A percentile compares a stretch with the other conserved stretches of the same genome.
Evolutionary conservation across 2,329 filamentous ascomycete species (phyloP).

Genomic region (Macrophomina pseudophaseolina): DNA sequence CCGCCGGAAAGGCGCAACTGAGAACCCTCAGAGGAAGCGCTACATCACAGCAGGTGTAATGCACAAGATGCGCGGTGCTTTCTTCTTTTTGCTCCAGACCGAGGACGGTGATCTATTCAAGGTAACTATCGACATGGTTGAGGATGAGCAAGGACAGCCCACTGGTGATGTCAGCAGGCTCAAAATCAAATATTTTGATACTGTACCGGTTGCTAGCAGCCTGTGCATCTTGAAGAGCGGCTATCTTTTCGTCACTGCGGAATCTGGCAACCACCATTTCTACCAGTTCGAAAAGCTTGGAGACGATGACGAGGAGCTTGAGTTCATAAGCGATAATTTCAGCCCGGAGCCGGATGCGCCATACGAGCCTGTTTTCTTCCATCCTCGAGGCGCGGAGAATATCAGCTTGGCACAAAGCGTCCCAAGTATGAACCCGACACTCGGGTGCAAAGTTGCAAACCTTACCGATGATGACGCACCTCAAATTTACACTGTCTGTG

Average conservation of each 20-base stretch:
- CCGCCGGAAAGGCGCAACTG: conserved; percentile 81
- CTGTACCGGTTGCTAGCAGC: conserved; percentile 83
- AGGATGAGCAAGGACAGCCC: conserved; percentile 76
- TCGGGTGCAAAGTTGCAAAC: conserved; percentile 91
- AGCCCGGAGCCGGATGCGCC: conserved; percentile 73
- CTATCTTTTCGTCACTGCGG: conserved; percentile 89
- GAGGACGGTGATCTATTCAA: conserved; percentile 99
- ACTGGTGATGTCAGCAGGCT: conserved; percentile 82
- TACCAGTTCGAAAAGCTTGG: conserved; percentile 98
- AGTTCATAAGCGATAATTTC: conserved; percentile 84
- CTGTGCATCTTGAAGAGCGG: conserved; percentile 94
- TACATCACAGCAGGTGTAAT: conserved; percentile 90
- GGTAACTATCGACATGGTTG: conserved; percentile 87
- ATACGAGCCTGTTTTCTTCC: conserved; percentile 83
- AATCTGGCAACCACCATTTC: conserved; percentile 91
- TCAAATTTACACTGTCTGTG: conserved; percentile 93
- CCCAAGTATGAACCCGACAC: conserved; percentile 85
- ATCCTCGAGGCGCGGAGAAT: conserved; percentile 79
- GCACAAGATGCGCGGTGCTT: conserved; percentile 90
- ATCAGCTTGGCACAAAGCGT: conserved; percentile 83
- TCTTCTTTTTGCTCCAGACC: conserved; percentile 92
- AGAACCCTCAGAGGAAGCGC: conserved; percentile 90
- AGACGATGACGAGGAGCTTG: conserved; percentile 88
- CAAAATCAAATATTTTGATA: conserved; percentile 98
- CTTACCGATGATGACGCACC: conserved; percentile 90